Evolutionary conservation across 306 rosid species (phyloP).

Genomic region (Dryas octopetala): DNA sequence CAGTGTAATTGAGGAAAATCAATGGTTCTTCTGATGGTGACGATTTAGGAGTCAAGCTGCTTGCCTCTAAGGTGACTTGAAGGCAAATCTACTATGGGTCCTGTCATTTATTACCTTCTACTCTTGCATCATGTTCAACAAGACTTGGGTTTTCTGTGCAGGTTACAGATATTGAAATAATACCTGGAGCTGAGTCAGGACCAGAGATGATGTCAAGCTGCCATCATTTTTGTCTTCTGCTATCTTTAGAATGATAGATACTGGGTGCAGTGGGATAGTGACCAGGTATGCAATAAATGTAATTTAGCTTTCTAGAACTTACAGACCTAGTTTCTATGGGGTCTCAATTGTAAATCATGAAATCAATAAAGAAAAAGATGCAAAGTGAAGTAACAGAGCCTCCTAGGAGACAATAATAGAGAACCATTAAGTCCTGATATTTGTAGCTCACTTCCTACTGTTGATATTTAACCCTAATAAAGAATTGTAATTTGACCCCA

Average conservation of each 20-base stretch:
- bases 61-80: conserved; percentile 51
- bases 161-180: conserved; percentile 50
- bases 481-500: not conserved
- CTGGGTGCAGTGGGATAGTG: conserved; percentile 62
- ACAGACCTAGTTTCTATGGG: not conserved
- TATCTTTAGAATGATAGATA: conserved; percentile 78
- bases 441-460: not conserved
- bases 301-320: not conserved
- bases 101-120: conserved; percentile 20
- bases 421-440: not conserved
- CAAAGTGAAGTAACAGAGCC: not conserved
- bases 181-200: conserved; percentile 47
- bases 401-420: not conserved
- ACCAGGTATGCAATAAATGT: conserved; percentile 52
- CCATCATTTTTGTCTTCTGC: conserved; percentile 71
- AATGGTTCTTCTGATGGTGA: conserved; percentile 39
- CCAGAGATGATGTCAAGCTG: conserved; percentile 56
- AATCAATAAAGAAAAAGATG: not conserved
- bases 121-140: conserved; percentile 21
- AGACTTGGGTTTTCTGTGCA: conserved; percentile 30
- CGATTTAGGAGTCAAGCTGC: conserved; percentile 44
- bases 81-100: conserved; percentile 23
- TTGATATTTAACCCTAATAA: not conserved
- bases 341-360: not conserved
- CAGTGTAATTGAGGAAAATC: conserved; percentile 40